phyloP scores from a whole-genome alignment of 495 filamentous ascomycete species.

The Lentithecium fluviatile region DNA sequence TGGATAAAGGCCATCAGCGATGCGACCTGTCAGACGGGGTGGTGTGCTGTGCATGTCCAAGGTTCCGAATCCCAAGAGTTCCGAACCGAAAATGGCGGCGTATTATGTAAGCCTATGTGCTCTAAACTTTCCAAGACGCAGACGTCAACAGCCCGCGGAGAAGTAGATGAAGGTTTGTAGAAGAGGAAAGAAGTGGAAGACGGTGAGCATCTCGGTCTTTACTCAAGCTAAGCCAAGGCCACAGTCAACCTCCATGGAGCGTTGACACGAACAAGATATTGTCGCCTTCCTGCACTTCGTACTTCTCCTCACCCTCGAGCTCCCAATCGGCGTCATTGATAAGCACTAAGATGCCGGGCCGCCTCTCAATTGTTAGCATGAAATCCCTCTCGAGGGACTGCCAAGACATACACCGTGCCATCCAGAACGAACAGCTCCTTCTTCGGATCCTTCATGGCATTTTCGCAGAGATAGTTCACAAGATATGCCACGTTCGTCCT shows the following conservation, averaged over 20 bases:
- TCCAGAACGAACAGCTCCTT: constrained; percentile 89
- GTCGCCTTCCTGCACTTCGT: constrained; percentile 76
- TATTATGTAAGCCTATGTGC: no score
- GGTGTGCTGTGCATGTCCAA: no score
- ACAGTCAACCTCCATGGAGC: constrained; percentile 73
- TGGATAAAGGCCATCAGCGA: no score
- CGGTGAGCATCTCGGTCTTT: no score
- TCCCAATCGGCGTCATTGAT: constrained; percentile 99
- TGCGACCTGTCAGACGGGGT: no score
- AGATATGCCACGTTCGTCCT: constrained; percentile 72
- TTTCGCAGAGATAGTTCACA: constrained; percentile 74
- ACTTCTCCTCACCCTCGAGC: constrained; percentile 88
- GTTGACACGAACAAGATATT: constrained; percentile 96
- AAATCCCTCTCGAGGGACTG: constrained; percentile 4
- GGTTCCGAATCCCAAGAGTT: no score
- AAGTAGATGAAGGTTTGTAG: no score
- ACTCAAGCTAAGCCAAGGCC: background rate
- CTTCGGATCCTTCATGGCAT: constrained; percentile 80
- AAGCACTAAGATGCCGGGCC: constrained; percentile 93
- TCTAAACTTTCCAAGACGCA: no score
- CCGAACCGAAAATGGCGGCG: no score
- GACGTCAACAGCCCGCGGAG: no score
- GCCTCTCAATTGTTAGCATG: constrained; percentile 51
- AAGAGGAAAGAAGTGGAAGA: no score
- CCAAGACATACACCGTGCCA: constrained; percentile 69